These are phyloP conservation scores for Colletotrichum eremochloae DNA, from an alignment of 2,329 filamentous ascomycete genomes.

Conservation along the genomic window DNA sequence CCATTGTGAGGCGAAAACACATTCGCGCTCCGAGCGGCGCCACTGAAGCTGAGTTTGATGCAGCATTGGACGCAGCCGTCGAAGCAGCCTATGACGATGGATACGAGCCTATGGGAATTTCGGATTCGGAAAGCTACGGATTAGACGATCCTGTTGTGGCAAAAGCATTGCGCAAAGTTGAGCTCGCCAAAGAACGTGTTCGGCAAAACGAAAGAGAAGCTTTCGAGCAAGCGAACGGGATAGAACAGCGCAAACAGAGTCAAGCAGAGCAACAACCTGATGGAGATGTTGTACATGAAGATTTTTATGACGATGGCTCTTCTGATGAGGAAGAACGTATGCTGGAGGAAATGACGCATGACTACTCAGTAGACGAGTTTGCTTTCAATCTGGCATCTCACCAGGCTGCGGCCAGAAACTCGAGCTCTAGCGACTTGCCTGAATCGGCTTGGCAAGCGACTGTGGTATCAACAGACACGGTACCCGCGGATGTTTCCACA, in stretches of 20 bases:
- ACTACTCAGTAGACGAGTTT: conserved; percentile 86
- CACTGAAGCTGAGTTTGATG: conserved; percentile 92
- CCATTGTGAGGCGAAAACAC: conserved; percentile 76
- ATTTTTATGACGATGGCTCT: conserved; percentile 74
- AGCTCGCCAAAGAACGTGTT: conserved; percentile 81
- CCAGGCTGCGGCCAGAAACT: conserved; percentile 76
- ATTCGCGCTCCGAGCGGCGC: conserved; percentile 76
- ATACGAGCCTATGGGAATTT: conserved; percentile 76
- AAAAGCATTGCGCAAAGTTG: conserved; percentile 74
- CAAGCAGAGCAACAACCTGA: conserved; percentile 54
- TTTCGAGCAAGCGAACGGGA: conserved; percentile 57
- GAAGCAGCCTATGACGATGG: conserved; percentile 96
- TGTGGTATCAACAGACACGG: conserved; percentile 44
- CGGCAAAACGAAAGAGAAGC: conserved; percentile 80
- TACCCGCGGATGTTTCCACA: background rate
- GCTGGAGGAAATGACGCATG: conserved; percentile 88
- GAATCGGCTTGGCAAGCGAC: conserved; percentile 86
- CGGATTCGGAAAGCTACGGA: conserved; percentile 46
- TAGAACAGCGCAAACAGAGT: conserved; percentile 38
- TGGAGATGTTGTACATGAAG: conserved; percentile 60
- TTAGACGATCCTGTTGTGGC: conserved; percentile 54
- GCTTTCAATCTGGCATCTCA: conserved; percentile 22
- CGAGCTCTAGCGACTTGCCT: conserved; percentile 85
- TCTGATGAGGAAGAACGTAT: conserved; percentile 81
- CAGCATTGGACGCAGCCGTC: conserved; percentile 92